phyloP scores from a whole-genome alignment of 371 early-diverging fungal genomes.

The Haplosporangium sp. region DNA sequence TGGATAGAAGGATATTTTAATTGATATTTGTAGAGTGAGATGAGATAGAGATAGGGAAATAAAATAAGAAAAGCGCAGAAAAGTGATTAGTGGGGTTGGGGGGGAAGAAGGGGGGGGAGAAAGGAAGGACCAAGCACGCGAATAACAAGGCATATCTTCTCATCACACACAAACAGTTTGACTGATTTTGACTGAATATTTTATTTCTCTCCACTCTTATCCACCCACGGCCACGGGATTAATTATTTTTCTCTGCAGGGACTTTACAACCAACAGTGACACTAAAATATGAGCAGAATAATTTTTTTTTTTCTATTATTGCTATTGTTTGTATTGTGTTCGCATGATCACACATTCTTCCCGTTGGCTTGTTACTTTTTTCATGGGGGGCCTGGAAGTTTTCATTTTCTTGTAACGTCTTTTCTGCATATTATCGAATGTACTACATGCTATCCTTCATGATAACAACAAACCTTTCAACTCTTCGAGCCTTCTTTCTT shows the following conservation, averaged over 20 bases:
- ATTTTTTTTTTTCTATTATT: not conserved
- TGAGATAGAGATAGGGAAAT: not conserved
- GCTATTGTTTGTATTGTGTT: too few relatives aligned
- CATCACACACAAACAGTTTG: not conserved
- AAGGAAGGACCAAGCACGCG: not conserved
- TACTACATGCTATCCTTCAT: too few relatives aligned
- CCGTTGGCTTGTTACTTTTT: not conserved
- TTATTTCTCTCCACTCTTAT: not conserved
- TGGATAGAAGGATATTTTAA: too few relatives aligned
- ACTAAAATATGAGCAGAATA: not conserved
- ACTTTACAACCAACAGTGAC: not conserved
- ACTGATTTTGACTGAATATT: too few relatives aligned
- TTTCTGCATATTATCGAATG: too few relatives aligned
- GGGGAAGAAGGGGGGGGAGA: not conserved
- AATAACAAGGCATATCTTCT: not conserved
- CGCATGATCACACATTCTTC: slow-evolving; percentile 15
- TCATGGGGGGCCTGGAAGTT: not conserved
- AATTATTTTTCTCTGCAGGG: too few relatives aligned
- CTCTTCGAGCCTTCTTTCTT: too few relatives aligned
- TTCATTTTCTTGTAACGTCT: not conserved
- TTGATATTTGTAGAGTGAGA: not conserved
- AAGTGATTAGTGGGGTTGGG: not conserved
- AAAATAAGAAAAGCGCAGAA: not conserved
- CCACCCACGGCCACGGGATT: not conserved
- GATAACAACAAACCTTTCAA: too few relatives aligned